Percentiles rank a stretch among this genome's conserved stretches.
Conservation (phyloP, 1,284 basidiomycete genomes). For the Coniferiporia sulphurascens region DNA sequence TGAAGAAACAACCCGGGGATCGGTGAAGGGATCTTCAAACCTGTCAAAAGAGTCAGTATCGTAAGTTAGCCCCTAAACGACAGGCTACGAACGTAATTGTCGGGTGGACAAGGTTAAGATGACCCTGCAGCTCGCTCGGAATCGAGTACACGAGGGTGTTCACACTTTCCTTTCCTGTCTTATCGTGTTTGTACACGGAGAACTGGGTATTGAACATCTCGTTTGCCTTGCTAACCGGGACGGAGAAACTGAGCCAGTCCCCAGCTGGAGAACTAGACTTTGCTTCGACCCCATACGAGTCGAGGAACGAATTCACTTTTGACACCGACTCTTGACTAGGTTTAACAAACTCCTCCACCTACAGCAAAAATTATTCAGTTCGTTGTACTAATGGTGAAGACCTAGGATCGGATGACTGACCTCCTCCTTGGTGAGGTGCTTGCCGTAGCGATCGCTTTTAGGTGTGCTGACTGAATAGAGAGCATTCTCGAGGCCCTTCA, state of each 20-base stretch:
- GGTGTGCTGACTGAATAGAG: conserved; percentile 29
- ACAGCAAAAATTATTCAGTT: not conserved
- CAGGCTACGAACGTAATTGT: conserved; percentile 23
- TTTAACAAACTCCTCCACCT: conserved; percentile 22
- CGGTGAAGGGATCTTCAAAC: conserved; percentile 14
- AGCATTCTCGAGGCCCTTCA: conserved; percentile 22
- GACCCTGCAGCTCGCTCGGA: conserved; percentile 20
- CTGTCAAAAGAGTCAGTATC: too few relatives aligned
- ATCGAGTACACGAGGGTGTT: conserved; percentile 23
- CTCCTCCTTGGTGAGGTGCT: conserved; percentile 27
- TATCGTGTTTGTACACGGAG: conserved; percentile 18
- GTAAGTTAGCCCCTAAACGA: too few relatives aligned
- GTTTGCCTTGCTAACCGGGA: conserved; percentile 21
- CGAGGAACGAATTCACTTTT: conserved; percentile 21
- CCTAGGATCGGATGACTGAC: conserved; percentile 15
- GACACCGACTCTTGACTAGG: conserved; percentile 19
- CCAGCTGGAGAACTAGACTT: conserved; percentile 20
- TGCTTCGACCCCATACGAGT: conserved; percentile 15
- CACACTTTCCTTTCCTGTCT: conserved; percentile 17
- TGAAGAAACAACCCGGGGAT: conserved; percentile 13
- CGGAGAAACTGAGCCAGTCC: conserved; percentile 23
- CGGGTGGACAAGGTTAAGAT: conserved; percentile 27
- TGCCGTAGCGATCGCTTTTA: conserved; percentile 24
- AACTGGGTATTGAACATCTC: conserved; percentile 20
- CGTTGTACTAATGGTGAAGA: not conserved